A percentile compares a stretch with the other conserved stretches of the same genome.
These are phyloP conservation scores for Erodium texanum DNA, from an alignment of 441 rosid species.

Conservation along the genomic window DNA sequence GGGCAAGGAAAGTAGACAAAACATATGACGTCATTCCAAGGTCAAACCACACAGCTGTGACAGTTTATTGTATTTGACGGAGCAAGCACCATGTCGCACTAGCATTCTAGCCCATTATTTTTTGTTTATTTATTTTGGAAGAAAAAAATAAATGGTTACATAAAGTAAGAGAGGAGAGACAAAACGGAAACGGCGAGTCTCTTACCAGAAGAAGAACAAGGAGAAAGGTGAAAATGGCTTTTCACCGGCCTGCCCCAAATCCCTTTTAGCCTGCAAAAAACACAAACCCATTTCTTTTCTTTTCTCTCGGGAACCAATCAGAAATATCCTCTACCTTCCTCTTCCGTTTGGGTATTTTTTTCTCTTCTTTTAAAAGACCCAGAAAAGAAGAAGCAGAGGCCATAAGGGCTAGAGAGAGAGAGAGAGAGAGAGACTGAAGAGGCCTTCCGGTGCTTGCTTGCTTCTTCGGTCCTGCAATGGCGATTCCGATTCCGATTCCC, in stretches of 20 bases:
- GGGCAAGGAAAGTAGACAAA: neutral
- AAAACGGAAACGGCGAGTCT: slow-evolving; percentile 22
- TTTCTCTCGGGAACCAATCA: slow-evolving; percentile 4
- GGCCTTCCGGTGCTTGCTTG: neutral
- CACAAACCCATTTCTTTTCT: neutral
- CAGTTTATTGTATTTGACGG: neutral
- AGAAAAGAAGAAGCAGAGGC: neutral
- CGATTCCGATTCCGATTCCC: neutral
- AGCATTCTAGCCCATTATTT: neutral
- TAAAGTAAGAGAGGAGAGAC: slow-evolving; percentile 19
- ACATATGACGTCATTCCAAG: neutral
- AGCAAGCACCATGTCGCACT: neutral
- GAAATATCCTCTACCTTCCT: neutral
- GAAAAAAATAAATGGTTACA: neutral
- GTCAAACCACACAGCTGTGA: slow-evolving; percentile 3
- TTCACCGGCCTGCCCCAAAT: slow-evolving; percentile 30
- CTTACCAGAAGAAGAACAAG: slow-evolving; percentile 16
- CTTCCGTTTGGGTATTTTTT: neutral
- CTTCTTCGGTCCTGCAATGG: neutral
- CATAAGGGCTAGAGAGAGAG: neutral
- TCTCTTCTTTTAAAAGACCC: neutral
- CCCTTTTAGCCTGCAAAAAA: neutral
- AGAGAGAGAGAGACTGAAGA: too few relatives aligned
- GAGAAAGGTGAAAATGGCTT: slow-evolving; percentile 36
- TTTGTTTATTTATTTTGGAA: neutral